A percentile compares a stretch with the other conserved stretches of the same genome.
Conservation (phyloP, 2,329 filamentous ascomycete genomes). For the Incumbomyces delicatus region DNA sequence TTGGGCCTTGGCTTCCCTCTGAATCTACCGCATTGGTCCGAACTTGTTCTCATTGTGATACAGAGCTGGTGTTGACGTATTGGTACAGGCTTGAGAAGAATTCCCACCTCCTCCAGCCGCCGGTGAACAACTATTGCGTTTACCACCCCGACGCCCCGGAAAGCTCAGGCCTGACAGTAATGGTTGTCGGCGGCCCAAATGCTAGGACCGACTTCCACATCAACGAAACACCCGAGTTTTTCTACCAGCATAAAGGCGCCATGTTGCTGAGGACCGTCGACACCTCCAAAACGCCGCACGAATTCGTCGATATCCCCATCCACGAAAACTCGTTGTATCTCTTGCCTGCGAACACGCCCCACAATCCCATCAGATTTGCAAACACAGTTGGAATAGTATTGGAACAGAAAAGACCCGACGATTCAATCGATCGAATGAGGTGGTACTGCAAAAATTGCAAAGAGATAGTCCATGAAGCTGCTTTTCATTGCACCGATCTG, state of each 20-base stretch:
- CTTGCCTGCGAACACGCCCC: constrained; percentile 85
- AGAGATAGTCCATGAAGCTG: constrained; percentile 69
- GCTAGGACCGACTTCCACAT: constrained; percentile 97
- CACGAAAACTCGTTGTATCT: constrained; percentile 90
- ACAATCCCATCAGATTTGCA: constrained; percentile 89
- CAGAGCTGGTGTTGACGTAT: not conserved
- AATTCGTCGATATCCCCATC: constrained; percentile 79
- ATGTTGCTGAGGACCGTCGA: constrained; percentile 94
- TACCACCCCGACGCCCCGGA: constrained; percentile 59
- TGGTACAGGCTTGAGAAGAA: constrained; percentile 72
- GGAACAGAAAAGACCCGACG: constrained; percentile 68
- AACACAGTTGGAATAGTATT: constrained; percentile 90
- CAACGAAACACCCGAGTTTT: constrained; percentile 93
- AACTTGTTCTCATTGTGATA: not conserved
- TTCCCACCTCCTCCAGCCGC: constrained; percentile 82
- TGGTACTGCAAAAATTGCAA: constrained; percentile 78
- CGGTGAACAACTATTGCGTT: constrained; percentile 95
- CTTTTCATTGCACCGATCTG: constrained; percentile 80
- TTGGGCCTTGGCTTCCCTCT: constrained; percentile 19
- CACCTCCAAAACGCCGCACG: constrained; percentile 36
- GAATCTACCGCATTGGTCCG: constrained; percentile 39
- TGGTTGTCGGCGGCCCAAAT: constrained; percentile 92
- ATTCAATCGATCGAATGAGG: constrained; percentile 64
- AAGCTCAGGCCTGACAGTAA: constrained; percentile 85
- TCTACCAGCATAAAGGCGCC: constrained; percentile 88